Evolutionary conservation across 1,139 yeast genomes (phyloP), one percentile per base, ranked within the genome.

Genomic region (Lipomyces yarrowii): DNA sequence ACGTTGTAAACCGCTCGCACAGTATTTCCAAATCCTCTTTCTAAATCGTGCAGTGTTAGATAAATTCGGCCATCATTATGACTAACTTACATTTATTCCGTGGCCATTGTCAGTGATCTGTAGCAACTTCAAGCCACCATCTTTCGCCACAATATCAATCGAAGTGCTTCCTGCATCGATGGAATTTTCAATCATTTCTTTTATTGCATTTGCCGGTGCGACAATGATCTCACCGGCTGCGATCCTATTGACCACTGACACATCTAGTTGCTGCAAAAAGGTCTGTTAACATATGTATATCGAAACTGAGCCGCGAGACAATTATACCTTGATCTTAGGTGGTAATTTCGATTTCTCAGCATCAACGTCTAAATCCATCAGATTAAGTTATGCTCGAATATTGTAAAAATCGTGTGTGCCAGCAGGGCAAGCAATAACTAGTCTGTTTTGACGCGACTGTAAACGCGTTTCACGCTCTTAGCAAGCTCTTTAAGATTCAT

Each of bases 191-290:
- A 93, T 76, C 75, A 93, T 78, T 74, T 91, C 97, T 71, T 87
- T 86, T 30, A 91, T 77, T 0, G 91, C 96, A 67, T 94, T 94
- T 1, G 96, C 90, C 0, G 99, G 99, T 7, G 93, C 96, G 48
- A 93, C 84, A 67, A 96, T 91, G 78, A 96, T 91, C 78, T 96
- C 99, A 0, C 99, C 99, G 0, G 99, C 99, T 0, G 99, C 99
- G 37, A 96, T 94, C 68, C 89, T 84, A 76, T 91, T 93, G 62
- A 96, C 90, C 46, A 93, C 98, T 3, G 84, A 74, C 35, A 79
- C 79, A 53, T 88, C 92, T 13, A 91, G 82, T 61, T 84, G 82
- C 73, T 80, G 4, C 30, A 1, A 67, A 3, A 3, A 18, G 30
- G 32, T 54, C 10, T 13, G 32, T 21, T 15, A 56, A 33, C 18